Percentiles rank a stretch among this genome's conserved stretches.
Evolutionary conservation across 2,329 filamentous ascomycete species (phyloP).

Genomic region (Aspergillus eucalypticola): DNA sequence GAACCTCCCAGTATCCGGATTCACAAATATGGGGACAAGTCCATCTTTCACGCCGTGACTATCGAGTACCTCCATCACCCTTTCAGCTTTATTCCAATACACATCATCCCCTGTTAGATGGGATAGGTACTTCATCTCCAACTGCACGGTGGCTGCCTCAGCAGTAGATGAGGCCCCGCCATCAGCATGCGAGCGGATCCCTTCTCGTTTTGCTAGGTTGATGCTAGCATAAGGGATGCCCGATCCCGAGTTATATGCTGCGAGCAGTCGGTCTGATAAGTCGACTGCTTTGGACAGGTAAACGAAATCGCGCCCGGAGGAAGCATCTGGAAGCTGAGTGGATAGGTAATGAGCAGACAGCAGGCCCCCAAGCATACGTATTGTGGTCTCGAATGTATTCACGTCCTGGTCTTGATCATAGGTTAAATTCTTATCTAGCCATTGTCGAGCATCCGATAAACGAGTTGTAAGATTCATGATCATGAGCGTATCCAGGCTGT

Average conservation of each 20-base stretch:
- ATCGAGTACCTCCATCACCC: slow-evolving; percentile 84
- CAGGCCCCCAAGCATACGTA: slow-evolving; percentile 31
- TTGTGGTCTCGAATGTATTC: slow-evolving; percentile 32
- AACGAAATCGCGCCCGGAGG: slow-evolving; percentile 72
- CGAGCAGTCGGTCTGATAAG: slow-evolving; percentile 79
- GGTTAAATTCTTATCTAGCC: slow-evolving; percentile 14
- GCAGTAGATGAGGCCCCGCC: slow-evolving; percentile 86
- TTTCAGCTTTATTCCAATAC: slow-evolving; percentile 88
- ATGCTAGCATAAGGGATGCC: slow-evolving; percentile 90
- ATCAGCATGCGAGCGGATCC: slow-evolving; percentile 79
- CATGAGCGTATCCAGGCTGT: slow-evolving; percentile 24
- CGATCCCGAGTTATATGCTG: slow-evolving; percentile 80
- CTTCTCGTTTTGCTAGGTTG: slow-evolving; percentile 72
- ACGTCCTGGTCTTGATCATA: slow-evolving; percentile 25
- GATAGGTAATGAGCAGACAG: slow-evolving; percentile 26
- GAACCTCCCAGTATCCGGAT: slow-evolving; percentile 74
- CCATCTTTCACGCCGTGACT: slow-evolving; percentile 75
- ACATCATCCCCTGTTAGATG: slow-evolving; percentile 84
- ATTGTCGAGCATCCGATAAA: slow-evolving; percentile 19
- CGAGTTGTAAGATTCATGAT: slow-evolving; percentile 23
- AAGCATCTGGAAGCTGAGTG: slow-evolving; percentile 15
- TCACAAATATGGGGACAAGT: slow-evolving; percentile 84
- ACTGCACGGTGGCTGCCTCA: slow-evolving; percentile 82
- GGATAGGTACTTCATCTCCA: slow-evolving; percentile 93
- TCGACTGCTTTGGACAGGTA: slow-evolving; percentile 95